These are phyloP conservation scores for Chloris gayana DNA, from an alignment of 176 grass and related monocot genomes.

Conservation along the genomic window DNA sequence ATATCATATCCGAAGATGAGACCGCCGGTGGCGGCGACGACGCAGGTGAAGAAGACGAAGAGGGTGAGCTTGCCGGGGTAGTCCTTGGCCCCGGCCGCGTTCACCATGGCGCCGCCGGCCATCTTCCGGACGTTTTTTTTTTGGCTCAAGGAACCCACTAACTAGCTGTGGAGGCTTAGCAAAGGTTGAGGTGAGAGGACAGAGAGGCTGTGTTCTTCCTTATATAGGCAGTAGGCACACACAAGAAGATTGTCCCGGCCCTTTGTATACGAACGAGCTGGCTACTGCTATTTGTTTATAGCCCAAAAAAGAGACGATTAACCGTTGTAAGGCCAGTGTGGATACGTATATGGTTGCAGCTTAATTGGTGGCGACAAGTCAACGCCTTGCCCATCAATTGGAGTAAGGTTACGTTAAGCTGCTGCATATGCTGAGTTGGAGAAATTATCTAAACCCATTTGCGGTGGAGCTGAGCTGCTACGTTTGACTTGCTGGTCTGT, in stretches of 20 bases:
- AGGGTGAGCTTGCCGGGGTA: conserved; percentile 68
- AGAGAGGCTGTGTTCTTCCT: neutral
- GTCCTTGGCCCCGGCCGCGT: conserved; percentile 45
- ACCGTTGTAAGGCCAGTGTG: neutral
- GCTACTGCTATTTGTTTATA: neutral
- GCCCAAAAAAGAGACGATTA: neutral
- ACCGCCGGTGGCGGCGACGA: conserved; percentile 63
- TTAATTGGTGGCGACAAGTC: neutral
- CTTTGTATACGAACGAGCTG: neutral
- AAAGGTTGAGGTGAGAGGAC: neutral
- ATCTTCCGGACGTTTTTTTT: no score
- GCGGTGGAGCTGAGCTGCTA: neutral
- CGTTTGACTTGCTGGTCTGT: conserved; percentile 17
- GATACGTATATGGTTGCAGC: neutral
- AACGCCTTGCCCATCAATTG: conserved; percentile 6
- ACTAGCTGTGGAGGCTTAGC: neutral
- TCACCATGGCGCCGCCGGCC: conserved; percentile 63
- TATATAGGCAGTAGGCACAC: neutral
- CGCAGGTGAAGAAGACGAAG: conserved; percentile 60
- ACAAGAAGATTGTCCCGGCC: neutral
- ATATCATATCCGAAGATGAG: conserved; percentile 79
- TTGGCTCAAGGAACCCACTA: no score
- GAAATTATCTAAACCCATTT: conserved; percentile 29
- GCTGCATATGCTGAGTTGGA: conserved; percentile 29
- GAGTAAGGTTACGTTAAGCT: neutral